A percentile compares a stretch with the other conserved stretches of the same genome.
Evolutionary conservation across 2,329 filamentous ascomycete genomes (phyloP).

Genomic region (Alternaria gaisen): DNA sequence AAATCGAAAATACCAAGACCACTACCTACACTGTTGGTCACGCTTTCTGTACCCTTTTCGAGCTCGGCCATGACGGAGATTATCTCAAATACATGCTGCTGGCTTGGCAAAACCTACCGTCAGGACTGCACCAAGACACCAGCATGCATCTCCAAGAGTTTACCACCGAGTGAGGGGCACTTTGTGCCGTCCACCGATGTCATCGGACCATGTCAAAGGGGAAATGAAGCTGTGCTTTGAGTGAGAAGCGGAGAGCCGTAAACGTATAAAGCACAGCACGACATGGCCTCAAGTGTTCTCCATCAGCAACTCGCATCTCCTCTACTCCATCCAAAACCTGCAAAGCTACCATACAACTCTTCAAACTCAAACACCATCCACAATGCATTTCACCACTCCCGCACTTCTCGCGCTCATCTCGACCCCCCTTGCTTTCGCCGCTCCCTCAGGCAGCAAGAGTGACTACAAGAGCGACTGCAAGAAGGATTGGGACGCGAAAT

Average conservation of each 20-base stretch:
- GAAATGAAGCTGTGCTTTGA: neutral
- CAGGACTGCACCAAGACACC: slow-evolving; percentile 18
- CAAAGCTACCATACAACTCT: neutral
- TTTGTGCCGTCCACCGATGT: slow-evolving; percentile 24
- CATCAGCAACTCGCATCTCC: slow-evolving; percentile 13
- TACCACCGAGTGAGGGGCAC: slow-evolving; percentile 11
- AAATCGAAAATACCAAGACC: slow-evolving; percentile 16
- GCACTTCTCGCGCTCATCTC: slow-evolving; percentile 30
- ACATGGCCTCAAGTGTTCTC: neutral
- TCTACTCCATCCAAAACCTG: slow-evolving; percentile 1
- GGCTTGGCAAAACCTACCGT: slow-evolving; percentile 26
- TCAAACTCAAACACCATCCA: slow-evolving; percentile 1
- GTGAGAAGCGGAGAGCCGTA: slow-evolving; percentile 14
- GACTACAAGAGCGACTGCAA: slow-evolving; percentile 31
- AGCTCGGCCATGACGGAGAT: slow-evolving; percentile 1
- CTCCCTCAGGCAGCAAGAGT: slow-evolving; percentile 22
- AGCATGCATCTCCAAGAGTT: slow-evolving; percentile 23
- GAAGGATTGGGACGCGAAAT: slow-evolving; percentile 35
- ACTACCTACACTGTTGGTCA: slow-evolving; percentile 2
- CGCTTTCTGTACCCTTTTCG: neutral
- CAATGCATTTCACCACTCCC: slow-evolving; percentile 36
- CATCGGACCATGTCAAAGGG: slow-evolving; percentile 17
- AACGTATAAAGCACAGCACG: slow-evolving; percentile 28
- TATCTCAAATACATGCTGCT: slow-evolving; percentile 19
- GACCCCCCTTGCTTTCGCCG: slow-evolving; percentile 31